Conservation (phyloP, 1,139 yeast species). For the Protomyces macrosporus region DNA sequence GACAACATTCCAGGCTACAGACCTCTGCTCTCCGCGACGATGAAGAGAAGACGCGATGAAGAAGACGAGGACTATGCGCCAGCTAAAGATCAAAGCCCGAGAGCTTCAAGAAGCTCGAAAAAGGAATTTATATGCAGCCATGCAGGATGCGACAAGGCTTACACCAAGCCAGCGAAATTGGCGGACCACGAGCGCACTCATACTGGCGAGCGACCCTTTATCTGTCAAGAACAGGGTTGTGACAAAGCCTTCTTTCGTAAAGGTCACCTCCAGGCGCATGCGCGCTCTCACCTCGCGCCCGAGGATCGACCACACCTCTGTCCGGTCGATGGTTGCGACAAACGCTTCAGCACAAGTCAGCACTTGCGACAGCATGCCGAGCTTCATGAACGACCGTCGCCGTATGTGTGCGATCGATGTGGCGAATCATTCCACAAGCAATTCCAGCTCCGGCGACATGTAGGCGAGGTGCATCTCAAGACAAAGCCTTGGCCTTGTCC, state of each 20-base stretch:
- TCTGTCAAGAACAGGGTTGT: slow-evolving; percentile 55
- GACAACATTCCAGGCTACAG: no score
- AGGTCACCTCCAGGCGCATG: slow-evolving; percentile 72
- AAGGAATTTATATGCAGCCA: slow-evolving; percentile 21
- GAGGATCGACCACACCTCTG: slow-evolving; percentile 71
- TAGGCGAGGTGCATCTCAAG: slow-evolving; percentile 52
- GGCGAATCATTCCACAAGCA: slow-evolving; percentile 65
- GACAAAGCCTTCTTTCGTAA: slow-evolving; percentile 63
- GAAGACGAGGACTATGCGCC: no score
- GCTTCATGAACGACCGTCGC: slow-evolving; percentile 30
- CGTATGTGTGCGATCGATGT: slow-evolving; percentile 50
- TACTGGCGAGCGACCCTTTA: slow-evolving; percentile 70
- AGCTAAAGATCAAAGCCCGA: no score
- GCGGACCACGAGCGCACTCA: slow-evolving; percentile 79
- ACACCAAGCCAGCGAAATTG: slow-evolving; percentile 72
- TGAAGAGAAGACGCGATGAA: no score
- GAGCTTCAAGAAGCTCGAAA: neutral
- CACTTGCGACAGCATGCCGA: slow-evolving; percentile 70
- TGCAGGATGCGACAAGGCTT: slow-evolving; percentile 64
- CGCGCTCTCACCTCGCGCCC: slow-evolving; percentile 42
- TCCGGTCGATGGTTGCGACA: slow-evolving; percentile 54
- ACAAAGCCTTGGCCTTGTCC: slow-evolving; percentile 37
- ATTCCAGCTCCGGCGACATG: slow-evolving; percentile 71
- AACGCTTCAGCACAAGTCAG: slow-evolving; percentile 76
- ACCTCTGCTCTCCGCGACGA: no score